Conservation (phyloP, 2,329 filamentous ascomycete species). For the Xylaria polymorpha region DNA sequence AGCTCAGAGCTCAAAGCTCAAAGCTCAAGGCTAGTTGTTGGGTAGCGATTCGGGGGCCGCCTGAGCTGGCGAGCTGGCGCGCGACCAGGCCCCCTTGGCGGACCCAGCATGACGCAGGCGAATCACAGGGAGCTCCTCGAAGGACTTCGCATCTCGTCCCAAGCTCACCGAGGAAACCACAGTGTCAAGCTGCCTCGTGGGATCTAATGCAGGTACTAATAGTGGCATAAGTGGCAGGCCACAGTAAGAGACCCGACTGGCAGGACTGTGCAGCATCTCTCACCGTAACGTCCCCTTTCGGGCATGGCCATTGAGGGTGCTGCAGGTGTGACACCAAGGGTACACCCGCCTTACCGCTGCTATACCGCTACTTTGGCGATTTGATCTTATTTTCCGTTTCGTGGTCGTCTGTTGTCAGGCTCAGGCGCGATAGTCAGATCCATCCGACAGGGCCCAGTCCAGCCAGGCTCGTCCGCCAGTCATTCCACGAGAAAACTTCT, state of each 20-base stretch:
- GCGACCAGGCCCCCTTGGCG: conserved; percentile 25
- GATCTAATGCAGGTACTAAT: conserved; percentile 50
- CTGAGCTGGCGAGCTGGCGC: conserved; percentile 14
- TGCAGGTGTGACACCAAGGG: conserved; percentile 38
- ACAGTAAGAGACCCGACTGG: conserved; percentile 22
- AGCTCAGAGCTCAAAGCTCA: neutral
- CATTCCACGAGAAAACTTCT: conserved; percentile 36
- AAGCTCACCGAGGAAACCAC: conserved; percentile 45
- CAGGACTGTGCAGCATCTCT: conserved; percentile 35
- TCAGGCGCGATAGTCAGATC: conserved; percentile 37
- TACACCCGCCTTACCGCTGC: conserved; percentile 36
- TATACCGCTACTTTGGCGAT: conserved; percentile 40
- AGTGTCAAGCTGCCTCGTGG: conserved; percentile 45
- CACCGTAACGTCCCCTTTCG: conserved; percentile 31
- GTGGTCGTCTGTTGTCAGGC: conserved; percentile 38
- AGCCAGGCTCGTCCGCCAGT: conserved; percentile 36
- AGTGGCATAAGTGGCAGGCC: conserved; percentile 25
- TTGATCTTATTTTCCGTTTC: conserved; percentile 40
- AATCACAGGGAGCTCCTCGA: conserved; percentile 39
- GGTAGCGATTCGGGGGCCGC: conserved; percentile 34
- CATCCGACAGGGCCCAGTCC: conserved; percentile 3
- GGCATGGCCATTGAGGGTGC: conserved; percentile 20
- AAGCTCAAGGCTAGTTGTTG: conserved; percentile 5
- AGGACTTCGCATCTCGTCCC: conserved; percentile 31
- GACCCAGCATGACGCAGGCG: conserved; percentile 40